Evolutionary conservation across 805 yeast genomes (phyloP), one percentile per base, ranked within the genome.

Genomic region (Candida dajiaensis): DNA sequence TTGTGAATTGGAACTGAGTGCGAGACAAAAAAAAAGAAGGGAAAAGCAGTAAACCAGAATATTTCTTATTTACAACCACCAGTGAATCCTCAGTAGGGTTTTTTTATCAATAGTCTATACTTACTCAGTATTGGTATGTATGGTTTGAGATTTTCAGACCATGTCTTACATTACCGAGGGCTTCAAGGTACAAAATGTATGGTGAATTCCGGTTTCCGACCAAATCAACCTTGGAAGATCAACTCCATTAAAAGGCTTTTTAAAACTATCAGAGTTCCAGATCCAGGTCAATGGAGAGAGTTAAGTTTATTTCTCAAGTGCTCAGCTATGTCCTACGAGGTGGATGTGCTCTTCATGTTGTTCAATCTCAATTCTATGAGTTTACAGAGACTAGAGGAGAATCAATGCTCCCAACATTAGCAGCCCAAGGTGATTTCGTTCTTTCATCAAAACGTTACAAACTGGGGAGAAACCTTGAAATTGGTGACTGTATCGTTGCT

Each of bases 331-430:
- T 58, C 2, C 38, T 58, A 10, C 64, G 86, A 26, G 79, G 82
- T 4, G 81, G 85, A 4, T 83, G 89, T 50, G 69, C 75, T 1
- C 59, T 76, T 13, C 97, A 90, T 64, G 68, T 89, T 11, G 61
- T 83, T 9, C 85, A 79, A 52, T 79, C 79, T 36, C 76, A 81
- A 58, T 65, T 83, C 16, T 83, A 80, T 59, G 95, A 87, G 59
- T 79, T 83, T 61, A 77, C 89, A 8, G 89, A 81, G 57, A 88
- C 98, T 0, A 71, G 81, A 52, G 99, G 99, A 2, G 97, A 89
- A 60, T 86, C 96, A 23, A 94, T 94, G 99, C 73, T 94, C 36
- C 97, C 98, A 0, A 89, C 98, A 0, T 66, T 94, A 20, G 81
- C 83, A 44, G 78, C 83, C 10, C 67, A 75, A 20, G 77, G 83